Conservation (phyloP, 1,139 yeast species). For the Hansenula anomala region DNA sequence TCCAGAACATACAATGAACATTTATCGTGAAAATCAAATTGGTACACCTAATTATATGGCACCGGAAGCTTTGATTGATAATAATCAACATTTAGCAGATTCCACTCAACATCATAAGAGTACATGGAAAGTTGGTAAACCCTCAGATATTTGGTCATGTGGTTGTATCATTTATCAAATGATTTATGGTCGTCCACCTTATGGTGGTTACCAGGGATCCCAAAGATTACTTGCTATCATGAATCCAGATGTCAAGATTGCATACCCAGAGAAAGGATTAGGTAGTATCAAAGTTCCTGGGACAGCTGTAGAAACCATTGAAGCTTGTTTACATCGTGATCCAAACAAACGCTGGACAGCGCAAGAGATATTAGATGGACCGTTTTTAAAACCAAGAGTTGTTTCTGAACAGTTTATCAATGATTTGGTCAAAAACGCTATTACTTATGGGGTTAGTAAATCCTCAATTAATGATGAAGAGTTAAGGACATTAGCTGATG, state of each 20-base stretch:
- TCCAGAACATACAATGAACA: slow-evolving; percentile 87
- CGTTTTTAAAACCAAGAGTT: slow-evolving; percentile 69
- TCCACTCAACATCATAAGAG: slow-evolving; percentile 25
- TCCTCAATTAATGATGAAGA: slow-evolving; percentile 28
- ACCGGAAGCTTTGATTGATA: slow-evolving; percentile 79
- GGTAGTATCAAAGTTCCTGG: slow-evolving; percentile 64
- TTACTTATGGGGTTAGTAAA: slow-evolving; percentile 20
- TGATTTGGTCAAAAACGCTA: slow-evolving; percentile 70
- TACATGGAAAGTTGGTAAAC: slow-evolving; percentile 88
- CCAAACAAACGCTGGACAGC: slow-evolving; percentile 68
- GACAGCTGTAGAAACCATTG: slow-evolving; percentile 67
- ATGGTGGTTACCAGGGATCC: slow-evolving; percentile 74
- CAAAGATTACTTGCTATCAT: slow-evolving; percentile 81
- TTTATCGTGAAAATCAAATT: slow-evolving; percentile 85
- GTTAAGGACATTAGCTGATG: slow-evolving; percentile 42
- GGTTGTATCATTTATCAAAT: slow-evolving; percentile 95
- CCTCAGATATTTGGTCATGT: slow-evolving; percentile 97
- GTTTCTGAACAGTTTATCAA: slow-evolving; percentile 64
- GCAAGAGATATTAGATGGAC: slow-evolving; percentile 49
- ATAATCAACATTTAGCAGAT: slow-evolving; percentile 23
- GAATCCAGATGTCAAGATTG: slow-evolving; percentile 78
- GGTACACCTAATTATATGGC: slow-evolving; percentile 99
- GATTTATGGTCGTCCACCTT: slow-evolving; percentile 92
- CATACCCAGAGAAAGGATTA: slow-evolving; percentile 57
- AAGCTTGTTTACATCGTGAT: slow-evolving; percentile 67